Base-by-base conservation (phyloP, 768 basidiomycete genomes). In the Lentinula aciculospora region DNA sequence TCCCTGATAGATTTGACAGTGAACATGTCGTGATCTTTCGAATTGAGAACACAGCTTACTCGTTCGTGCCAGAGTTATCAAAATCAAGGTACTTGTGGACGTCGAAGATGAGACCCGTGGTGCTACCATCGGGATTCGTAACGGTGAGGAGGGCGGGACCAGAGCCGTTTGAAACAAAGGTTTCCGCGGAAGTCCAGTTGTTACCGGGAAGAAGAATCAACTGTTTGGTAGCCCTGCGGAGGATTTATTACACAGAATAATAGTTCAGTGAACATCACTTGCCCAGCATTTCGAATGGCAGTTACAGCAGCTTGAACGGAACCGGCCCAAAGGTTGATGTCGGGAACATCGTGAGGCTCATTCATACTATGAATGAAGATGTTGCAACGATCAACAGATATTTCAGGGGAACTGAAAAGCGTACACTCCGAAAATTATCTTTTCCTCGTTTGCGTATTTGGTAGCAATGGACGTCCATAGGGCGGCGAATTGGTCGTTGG, bases 61-160 rank as follows among this genome's bases (percentile, higher is more conserved):
- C 25, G 59, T 70, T 60, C 8, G 63, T 72, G 51, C 56, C 74
- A 53, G 74, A 80, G 64, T 76, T 79, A 62, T 84, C 81, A 15
- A 62, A 70, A 66, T 85, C 83, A 48, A 82, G 76, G 68, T 84
- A 85, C 64, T 82, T 80, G 74, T 85, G 84, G 2, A 84, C 82
- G 62, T 86, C 84, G 62, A 85, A 78, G 58, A 85, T 69, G 40
- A 85, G 74, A 63, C 73, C 72, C 23, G 68, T 74, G 13, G 57
- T 72, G 21, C 68, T 72, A 4, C 79, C 77, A 59, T 81, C 79
- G 29, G 72, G 75, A 61, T 81, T 81, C 4, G 48, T 71, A 36
- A 82, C 76, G 42, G 63, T 72, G 60, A 60, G 63, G 31, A 86
- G 69, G 2, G 82, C 78, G 13, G 72, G 74, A 1, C 76, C 81